Evolutionary conservation across 345 rosid genomes (phyloP), one percentile per base, ranked within the genome.

Genomic region (Euphorbia peplus): DNA sequence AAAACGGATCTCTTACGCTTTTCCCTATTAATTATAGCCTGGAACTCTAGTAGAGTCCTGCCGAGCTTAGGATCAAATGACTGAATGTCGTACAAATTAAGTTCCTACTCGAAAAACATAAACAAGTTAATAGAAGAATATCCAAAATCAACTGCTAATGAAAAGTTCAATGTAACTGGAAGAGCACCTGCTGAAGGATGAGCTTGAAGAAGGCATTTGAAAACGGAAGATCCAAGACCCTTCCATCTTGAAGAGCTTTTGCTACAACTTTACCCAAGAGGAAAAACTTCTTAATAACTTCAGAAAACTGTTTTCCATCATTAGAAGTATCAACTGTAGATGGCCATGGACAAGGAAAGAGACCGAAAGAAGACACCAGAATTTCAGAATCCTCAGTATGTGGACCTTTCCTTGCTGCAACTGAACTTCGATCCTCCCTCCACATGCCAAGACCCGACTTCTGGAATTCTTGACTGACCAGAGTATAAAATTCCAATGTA

Each of bases 191-290:
- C 66, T 90, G 86, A 70, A 91, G 79, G 68, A 93, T 75, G 61
- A 91, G 77, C 78, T 85, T 93, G 73, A 89, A 93, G 71, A 91
- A 93, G 67, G 97, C 91, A 76, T 74, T 88, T 44, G 98, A 88
- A 75, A 91, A 83, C 62, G 93, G 90, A 66, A 93, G 73, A 86
- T 93, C 98, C 79, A 93, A 79, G 68, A 93, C 90, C 81, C 97
- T 85, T 69, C 97, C 89, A 84, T 93, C 97, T 81, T 89, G 95
- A 75, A 91, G 80, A 78, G 97, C 91, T 82, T 83, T 93, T 68
- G 98, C 98, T 42, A 89, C 89, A 69, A 93, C 78, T 79, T 84
- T 86, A 68, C 97, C 98, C 80, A 93, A 75, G 59, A 91, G 91
- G 55, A 84, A 75, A 81, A 88, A 93, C 66, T 82, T 89, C 58